Base-by-base conservation (phyloP, 495 filamentous ascomycete species). In the Aspergillus bridgeri region DNA sequence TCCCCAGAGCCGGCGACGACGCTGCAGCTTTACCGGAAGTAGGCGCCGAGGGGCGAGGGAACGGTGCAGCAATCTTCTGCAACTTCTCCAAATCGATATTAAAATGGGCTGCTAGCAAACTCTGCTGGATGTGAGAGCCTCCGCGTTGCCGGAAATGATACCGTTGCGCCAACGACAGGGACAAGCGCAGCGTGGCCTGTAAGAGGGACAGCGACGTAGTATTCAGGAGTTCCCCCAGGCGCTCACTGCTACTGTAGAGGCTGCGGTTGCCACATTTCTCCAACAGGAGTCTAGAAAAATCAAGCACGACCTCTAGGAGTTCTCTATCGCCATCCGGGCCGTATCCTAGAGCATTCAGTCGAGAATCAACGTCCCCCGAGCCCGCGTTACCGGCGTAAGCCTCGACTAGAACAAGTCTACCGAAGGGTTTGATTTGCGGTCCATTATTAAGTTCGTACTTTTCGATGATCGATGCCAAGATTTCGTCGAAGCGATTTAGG, bases 221-320 rank as follows among this genome's bases (percentile, higher is more conserved):
- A 65, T 95, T 90, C 56, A 99, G 81, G 38, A 99, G 80, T 63
- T 90, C 86, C 61, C 90, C 90, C 33, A 99, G 76, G 55, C 92
- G 89, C 57, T 85, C 79, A 63, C 93, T 97, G 75, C 95, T 98
- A 56, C 84, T 87, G 68, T 99, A 99, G 49, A 99, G 83, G 75
- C 93, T 97, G 63, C 95, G 83, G 64, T 99, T 99, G 54, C 94
- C 95, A 77, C 95, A 98, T 67, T 94, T 94, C 68, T 97, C 89
- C 42, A 97, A 75, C 15, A 99, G 80, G 57, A 96, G 80, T 54
- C 83, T 81, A 24, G 92, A 96, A 69, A 99, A 99, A 29, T 83
- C 77, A 48, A 98, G 77, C 48, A 97, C 80, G 6, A 83, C 78
- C 62, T 92, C 88, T 53, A 96, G 72, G 54, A 99, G 81, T 63